Conservation (phyloP, 352 stramenopile genomes). For the Globisporangium middletonii region DNA sequence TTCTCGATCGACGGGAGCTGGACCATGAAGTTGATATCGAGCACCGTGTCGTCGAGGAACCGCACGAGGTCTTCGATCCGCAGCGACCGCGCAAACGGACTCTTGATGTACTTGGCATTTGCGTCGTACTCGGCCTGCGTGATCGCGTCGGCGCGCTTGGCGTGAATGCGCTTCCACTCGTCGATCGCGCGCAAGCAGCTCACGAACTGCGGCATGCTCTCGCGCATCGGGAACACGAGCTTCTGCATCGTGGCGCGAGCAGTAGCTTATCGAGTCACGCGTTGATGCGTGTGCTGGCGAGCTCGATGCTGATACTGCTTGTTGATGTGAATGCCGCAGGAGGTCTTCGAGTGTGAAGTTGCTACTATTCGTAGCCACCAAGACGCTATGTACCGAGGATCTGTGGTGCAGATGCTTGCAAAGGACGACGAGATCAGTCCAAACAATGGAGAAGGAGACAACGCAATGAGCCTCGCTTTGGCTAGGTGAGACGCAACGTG, state of each 20-base stretch:
- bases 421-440: too few relatives aligned
- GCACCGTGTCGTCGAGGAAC: conserved; percentile 64
- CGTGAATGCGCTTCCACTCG: conserved; percentile 63
- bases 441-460: too few relatives aligned
- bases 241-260: conserved; percentile 22
- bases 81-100: conserved; percentile 50
- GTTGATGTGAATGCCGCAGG: too few relatives aligned
- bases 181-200: conserved; percentile 57
- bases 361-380: too few relatives aligned
- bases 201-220: conserved; percentile 82
- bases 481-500: too few relatives aligned
- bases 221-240: conserved; percentile 55
- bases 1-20: conserved; percentile 80
- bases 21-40: conserved; percentile 84
- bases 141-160: conserved; percentile 46
- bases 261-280: not conserved
- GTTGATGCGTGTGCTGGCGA: not conserved
- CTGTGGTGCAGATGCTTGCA: too few relatives aligned
- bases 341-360: too few relatives aligned
- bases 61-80: conserved; percentile 57
- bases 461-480: too few relatives aligned
- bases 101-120: conserved; percentile 77
- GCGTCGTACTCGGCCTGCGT: conserved; percentile 54
- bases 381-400: too few relatives aligned
- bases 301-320: not conserved